Conservation (phyloP, 2,329 filamentous ascomycete genomes). For the Aspergillus arachidicola region DNA sequence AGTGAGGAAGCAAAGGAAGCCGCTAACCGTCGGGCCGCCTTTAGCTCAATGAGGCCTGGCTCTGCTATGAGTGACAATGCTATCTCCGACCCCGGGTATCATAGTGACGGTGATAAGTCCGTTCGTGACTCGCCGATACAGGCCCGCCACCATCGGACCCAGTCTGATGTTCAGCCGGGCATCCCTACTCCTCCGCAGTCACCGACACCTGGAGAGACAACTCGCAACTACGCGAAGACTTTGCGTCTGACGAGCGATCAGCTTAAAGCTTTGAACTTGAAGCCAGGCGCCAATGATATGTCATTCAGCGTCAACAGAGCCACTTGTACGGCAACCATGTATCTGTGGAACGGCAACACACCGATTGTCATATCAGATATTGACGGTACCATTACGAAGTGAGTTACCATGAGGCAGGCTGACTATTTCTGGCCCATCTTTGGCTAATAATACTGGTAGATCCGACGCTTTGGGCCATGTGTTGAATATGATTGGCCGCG, state of each 20-base stretch:
- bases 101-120: constrained; percentile 77
- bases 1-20: constrained; percentile 94
- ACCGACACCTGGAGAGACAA: constrained; percentile 64
- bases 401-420: constrained; percentile 21
- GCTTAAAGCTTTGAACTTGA: constrained; percentile 80
- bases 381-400: constrained; percentile 96
- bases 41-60: constrained; percentile 55
- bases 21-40: constrained; percentile 66
- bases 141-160: constrained; percentile 57
- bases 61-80: constrained; percentile 71
- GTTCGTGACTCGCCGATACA: constrained; percentile 64
- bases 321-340: constrained; percentile 90
- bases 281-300: constrained; percentile 86
- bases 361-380: constrained; percentile 98
- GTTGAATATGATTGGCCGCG: constrained; percentile 91
- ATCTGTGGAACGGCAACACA: constrained; percentile 85
- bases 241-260: constrained; percentile 93
- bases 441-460: constrained; percentile 32
- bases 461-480: constrained; percentile 94
- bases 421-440: background rate
- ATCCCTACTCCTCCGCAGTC: constrained; percentile 62
- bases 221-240: constrained; percentile 93
- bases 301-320: constrained; percentile 95
- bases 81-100: constrained; percentile 89
- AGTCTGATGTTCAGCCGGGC: constrained; percentile 70